phyloP scores from a whole-genome alignment of 2,329 filamentous ascomycete species.

The Calonectria fujianensis region DNA sequence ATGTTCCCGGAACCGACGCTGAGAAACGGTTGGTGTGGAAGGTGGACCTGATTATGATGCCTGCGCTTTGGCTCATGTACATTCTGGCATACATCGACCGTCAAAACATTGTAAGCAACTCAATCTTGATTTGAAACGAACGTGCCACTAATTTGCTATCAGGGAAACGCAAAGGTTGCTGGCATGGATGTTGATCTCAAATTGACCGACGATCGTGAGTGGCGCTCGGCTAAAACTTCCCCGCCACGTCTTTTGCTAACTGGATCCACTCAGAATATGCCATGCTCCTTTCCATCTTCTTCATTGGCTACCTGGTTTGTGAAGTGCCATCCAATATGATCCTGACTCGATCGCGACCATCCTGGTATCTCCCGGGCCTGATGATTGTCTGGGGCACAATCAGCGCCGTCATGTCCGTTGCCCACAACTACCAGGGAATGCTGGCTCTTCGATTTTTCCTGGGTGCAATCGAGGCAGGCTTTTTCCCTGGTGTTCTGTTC shows the following conservation, averaged over 20 bases:
- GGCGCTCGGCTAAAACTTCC: background rate
- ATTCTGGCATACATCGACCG: conserved; percentile 57
- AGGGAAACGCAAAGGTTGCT: conserved; percentile 70
- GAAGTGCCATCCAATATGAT: conserved; percentile 74
- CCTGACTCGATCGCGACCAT: conserved; percentile 68
- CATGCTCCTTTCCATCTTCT: conserved; percentile 72
- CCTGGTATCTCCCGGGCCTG: conserved; percentile 69
- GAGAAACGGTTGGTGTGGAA: conserved; percentile 54
- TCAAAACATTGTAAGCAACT: conserved; percentile 53
- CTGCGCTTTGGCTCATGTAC: conserved; percentile 73
- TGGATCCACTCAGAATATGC: conserved; percentile 63
- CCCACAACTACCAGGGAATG: conserved; percentile 54
- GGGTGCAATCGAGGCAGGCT: conserved; percentile 75
- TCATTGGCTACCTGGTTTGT: conserved; percentile 71
- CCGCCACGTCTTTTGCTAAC: background rate
- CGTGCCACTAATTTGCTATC: background rate
- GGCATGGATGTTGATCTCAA: conserved; percentile 68
- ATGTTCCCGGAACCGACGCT: conserved; percentile 51
- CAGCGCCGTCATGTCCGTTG: conserved; percentile 56
- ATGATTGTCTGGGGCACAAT: conserved; percentile 67
- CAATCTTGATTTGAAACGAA: background rate
- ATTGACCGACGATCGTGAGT: conserved; percentile 62
- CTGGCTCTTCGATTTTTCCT: conserved; percentile 66
- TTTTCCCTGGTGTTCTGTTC: conserved; percentile 75
- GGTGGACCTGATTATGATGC: conserved; percentile 63